Evolutionary conservation across 2,329 filamentous ascomycete genomes (phyloP), one percentile per base, ranked within the genome.

Genomic region (Dothiorella sarmentorum): DNA sequence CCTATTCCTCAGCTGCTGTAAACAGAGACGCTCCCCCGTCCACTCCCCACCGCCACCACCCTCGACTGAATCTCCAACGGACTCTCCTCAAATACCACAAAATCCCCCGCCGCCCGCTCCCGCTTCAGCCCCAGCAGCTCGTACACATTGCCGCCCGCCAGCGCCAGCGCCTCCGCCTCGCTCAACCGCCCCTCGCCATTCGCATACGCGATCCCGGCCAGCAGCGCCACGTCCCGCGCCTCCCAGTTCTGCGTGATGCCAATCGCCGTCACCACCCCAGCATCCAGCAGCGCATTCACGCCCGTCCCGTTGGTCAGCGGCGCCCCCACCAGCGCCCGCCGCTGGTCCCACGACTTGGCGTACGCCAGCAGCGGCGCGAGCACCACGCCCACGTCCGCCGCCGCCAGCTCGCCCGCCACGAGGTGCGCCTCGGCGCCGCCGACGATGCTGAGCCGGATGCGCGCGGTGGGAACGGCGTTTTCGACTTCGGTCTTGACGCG

Each of bases 251-350:
- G 84, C 40, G 80, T 76, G 4, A 85, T 76, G 0, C 84, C 82
- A 22, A 88, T 78, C 0, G 79, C 85, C 0, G 81, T 76, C 3
- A 73, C 67, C 0, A 88, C 85, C 2, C 85, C 85, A 0, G 84
- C 85, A 7, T 79, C 78, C 0, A 85, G 63, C 1, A 89, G 76
- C 11, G 66, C 69, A 61, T 88, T 84, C 4, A 86, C 73, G 0
- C 79, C 79, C 0, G 85, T 88, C 24, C 85, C 84, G 64, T 87
- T 86, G 0, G 85, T 86, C 0, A 88, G 75, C 1, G 86, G 86
- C 4, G 85, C 85, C 1, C 86, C 86, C 0, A 83, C 80, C 10
- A 88, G 74, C 0, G 83, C 80, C 2, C 85, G 81, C 0, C 84
- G 80, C 69, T 85, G 75, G 61, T 87, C 84, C 86, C 85, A 89